Conservation (phyloP, 2,329 filamentous ascomycete genomes). For the Alternaria viburni region DNA sequence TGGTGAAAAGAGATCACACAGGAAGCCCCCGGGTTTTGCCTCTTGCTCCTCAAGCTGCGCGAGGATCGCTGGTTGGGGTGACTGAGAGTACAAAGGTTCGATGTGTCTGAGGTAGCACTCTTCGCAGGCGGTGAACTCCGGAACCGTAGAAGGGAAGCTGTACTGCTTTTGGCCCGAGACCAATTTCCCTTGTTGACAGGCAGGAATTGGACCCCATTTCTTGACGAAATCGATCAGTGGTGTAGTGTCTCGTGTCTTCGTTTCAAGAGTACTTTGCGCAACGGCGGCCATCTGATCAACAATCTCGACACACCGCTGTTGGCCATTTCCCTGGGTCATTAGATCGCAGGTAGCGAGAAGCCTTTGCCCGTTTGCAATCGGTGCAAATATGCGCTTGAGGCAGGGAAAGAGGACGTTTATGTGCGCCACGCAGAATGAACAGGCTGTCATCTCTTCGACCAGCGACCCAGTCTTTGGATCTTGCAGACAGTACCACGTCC, state of each 20-base stretch:
- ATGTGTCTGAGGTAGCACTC: slow-evolving; percentile 25
- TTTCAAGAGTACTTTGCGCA: slow-evolving; percentile 5
- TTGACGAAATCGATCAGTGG: slow-evolving; percentile 14
- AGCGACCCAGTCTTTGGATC: slow-evolving; percentile 16
- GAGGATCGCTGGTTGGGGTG: slow-evolving; percentile 1
- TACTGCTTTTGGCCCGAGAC: slow-evolving; percentile 10
- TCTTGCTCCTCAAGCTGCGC: background rate
- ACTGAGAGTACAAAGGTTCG: slow-evolving; percentile 1
- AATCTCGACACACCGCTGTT: slow-evolving; percentile 16
- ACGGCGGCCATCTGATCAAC: slow-evolving; percentile 13
- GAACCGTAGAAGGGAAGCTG: slow-evolving; percentile 8
- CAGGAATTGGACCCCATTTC: slow-evolving; percentile 16
- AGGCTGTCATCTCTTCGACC: slow-evolving; percentile 28
- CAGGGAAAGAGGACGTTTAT: slow-evolving; percentile 20
- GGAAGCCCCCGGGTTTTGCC: slow-evolving; percentile 7
- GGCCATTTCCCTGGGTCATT: slow-evolving; percentile 10
- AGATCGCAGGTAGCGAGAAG: slow-evolving; percentile 28
- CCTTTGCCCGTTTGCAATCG: slow-evolving; percentile 12
- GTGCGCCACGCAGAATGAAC: slow-evolving; percentile 22
- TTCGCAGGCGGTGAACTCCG: slow-evolving; percentile 20
- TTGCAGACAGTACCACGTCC: slow-evolving; percentile 25
- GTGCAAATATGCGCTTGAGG: slow-evolving; percentile 19
- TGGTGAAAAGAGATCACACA: slow-evolving; percentile 23
- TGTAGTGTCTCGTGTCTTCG: slow-evolving; percentile 4
- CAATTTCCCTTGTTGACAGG: slow-evolving; percentile 7